A percentile compares a stretch with the other conserved stretches of the same genome.
These are phyloP conservation scores for Fusarium globosum DNA, from an alignment of 2,329 filamentous ascomycete species.

Conservation along the genomic window DNA sequence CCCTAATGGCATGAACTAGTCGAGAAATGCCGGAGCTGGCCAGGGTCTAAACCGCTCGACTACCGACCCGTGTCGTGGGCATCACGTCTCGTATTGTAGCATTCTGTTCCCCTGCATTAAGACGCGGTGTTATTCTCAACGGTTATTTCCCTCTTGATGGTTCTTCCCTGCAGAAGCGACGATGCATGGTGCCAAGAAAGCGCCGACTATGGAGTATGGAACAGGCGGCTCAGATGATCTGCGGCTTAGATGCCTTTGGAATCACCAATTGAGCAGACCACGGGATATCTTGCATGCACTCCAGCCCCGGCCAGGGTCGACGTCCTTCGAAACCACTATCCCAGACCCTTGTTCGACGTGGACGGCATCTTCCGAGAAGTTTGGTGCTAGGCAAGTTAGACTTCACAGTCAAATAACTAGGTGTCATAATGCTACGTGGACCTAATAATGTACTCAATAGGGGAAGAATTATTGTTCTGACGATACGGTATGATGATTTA, in stretches of 20 bases:
- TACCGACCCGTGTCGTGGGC: constrained; percentile 6
- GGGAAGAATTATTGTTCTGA: not conserved
- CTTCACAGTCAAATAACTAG: constrained; percentile 11
- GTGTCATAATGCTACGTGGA: constrained; percentile 21
- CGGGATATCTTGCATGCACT: constrained; percentile 17
- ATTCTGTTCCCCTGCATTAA: constrained; percentile 15
- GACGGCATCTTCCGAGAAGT: constrained; percentile 33
- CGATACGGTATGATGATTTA: not conserved
- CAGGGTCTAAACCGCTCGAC: constrained; percentile 23
- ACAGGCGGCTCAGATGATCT: constrained; percentile 33
- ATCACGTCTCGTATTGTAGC: constrained; percentile 10
- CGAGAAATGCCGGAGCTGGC: constrained; percentile 26
- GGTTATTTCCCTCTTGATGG: not conserved
- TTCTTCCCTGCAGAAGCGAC: not conserved
- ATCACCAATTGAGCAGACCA: constrained; percentile 33
- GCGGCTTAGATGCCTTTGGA: constrained; percentile 25
- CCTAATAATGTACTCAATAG: constrained; percentile 10
- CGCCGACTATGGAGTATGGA: constrained; percentile 16
- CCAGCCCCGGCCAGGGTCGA: constrained; percentile 1
- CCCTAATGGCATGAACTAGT: constrained; percentile 21
- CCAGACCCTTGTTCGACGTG: constrained; percentile 5
- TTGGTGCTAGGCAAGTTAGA: constrained; percentile 8
- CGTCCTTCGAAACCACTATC: constrained; percentile 9
- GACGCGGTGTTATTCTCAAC: not conserved
- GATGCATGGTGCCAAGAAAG: not conserved